A percentile compares a stretch with the other conserved stretches of the same genome.
phyloP scores from a whole-genome alignment of 352 stramenopile species.

The Phytopythium vexans region DNA sequence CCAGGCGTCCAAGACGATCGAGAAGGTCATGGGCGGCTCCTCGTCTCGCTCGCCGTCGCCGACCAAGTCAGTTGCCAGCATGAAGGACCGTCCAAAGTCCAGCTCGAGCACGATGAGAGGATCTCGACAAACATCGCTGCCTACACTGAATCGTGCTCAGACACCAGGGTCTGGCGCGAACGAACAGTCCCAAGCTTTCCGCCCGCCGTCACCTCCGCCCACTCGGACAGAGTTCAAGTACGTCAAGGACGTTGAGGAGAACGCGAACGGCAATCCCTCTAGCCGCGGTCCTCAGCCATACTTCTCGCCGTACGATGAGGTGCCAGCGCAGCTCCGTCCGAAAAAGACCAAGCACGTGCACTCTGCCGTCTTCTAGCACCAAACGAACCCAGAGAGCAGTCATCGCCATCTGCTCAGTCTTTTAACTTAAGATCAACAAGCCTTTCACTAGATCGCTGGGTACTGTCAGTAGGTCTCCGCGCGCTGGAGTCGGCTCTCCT shows the following conservation, averaged over 20 bases:
- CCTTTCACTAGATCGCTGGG: too few relatives aligned
- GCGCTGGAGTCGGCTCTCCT: constrained; percentile 55
- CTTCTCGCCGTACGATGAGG: constrained; percentile 67
- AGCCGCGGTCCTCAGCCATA: constrained; percentile 43
- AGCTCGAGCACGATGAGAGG: constrained; percentile 32
- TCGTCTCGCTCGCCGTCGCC: constrained; percentile 38
- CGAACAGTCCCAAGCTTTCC: constrained; percentile 44
- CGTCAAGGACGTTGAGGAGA: constrained; percentile 56
- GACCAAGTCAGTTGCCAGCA: constrained; percentile 14
- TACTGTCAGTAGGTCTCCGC: constrained; percentile 39
- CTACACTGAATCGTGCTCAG: constrained; percentile 19
- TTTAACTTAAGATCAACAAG: too few relatives aligned
- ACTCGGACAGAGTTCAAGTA: constrained; percentile 74
- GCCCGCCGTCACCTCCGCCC: constrained; percentile 54
- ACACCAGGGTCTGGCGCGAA: constrained; percentile 14
- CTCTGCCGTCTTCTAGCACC: constrained; percentile 25
- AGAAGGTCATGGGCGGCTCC: constrained; percentile 57
- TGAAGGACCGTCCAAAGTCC: constrained; percentile 48
- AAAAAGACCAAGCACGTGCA: constrained; percentile 49
- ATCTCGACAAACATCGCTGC: constrained; percentile 36
- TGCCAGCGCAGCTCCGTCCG: constrained; percentile 36
- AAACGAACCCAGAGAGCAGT: not conserved
- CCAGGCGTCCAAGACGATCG: constrained; percentile 74
- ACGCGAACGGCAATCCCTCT: constrained; percentile 10
- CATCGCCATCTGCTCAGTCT: too few relatives aligned